Evolutionary conservation across 2,329 filamentous ascomycete genomes (phyloP), one percentile per base, ranked within the genome.

Genomic region (Paraphaeosphaeria minitans): DNA sequence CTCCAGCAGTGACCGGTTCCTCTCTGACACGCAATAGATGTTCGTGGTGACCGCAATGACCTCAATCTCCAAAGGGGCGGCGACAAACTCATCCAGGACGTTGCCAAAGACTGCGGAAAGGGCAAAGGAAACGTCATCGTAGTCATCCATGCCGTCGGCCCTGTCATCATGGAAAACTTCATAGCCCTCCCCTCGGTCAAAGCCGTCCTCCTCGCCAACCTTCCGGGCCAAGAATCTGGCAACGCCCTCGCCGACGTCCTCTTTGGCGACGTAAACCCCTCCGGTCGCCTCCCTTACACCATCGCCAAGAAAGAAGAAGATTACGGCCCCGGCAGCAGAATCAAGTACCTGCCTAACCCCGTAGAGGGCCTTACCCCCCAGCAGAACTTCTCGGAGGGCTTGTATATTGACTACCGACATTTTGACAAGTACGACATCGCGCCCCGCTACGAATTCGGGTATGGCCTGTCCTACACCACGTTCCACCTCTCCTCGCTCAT

Each of bases 401-500:
- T 97, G 0, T 93, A 93, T 71, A 88, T 96, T 65, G 94, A 97
- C 79, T 97, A 97, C 78, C 88, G 93, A 13, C 86, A 93, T 75
- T 93, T 97, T 66, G 93, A 97, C 80, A 91, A 89, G 72, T 77
- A 89, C 55, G 81, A 83, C 57, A 88, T 95, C 59, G 81, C 82
- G 5, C 93, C 93, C 0, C 89, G 90, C 0, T 97, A 89, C 72
- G 90, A 92, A 48, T 97, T 97, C 67, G 93, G 94, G 0, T 93
- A 88, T 60, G 94, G 93, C 0, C 83, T 97, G 1, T 91, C 88
- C 53, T 96, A 95, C 79, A 93, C 92, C 0, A 84, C 78, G 0
- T 96, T 94, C 74, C 78, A 84, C 13, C 83, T 92, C 57, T 82
- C 81, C 12, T 82, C 84, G 33, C 76, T 80, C 9, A 75, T 90